A percentile compares a stretch with the other conserved stretches of the same genome.
These are phyloP conservation scores for Kluyveromyces lactis DNA, from an alignment of 805 yeast genomes.

Conservation along the genomic window DNA sequence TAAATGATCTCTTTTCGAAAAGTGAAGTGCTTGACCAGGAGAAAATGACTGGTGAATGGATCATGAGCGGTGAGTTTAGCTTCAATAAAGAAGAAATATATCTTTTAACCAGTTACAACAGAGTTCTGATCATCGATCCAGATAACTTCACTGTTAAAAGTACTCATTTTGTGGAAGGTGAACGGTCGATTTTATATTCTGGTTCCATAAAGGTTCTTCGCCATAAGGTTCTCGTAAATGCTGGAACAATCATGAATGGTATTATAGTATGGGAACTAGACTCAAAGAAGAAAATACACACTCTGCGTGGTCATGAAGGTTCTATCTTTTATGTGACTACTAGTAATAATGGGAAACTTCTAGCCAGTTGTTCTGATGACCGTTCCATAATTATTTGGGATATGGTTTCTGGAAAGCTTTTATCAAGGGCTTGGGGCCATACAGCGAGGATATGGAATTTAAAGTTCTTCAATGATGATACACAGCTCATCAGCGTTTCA, in stretches of 20 bases:
- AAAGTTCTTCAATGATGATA: constrained; percentile 39
- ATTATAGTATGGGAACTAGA: constrained; percentile 67
- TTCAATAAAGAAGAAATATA: constrained; percentile 32
- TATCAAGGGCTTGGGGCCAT: constrained; percentile 94
- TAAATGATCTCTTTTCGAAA: constrained; percentile 23
- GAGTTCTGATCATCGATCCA: constrained; percentile 25
- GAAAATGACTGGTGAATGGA: constrained; percentile 68
- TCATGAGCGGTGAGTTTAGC: constrained; percentile 50
- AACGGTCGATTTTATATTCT: constrained; percentile 79
- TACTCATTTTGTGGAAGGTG: constrained; percentile 40
- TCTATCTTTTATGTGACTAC: constrained; percentile 77
- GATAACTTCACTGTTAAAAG: constrained; percentile 17
- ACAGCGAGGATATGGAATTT: constrained; percentile 89
- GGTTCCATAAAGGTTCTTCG: constrained; percentile 56
- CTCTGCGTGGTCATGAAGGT: constrained; percentile 75
- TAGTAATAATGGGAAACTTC: constrained; percentile 43
- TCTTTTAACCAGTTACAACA: constrained; percentile 77
- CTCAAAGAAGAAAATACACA: constrained; percentile 37
- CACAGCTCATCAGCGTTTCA: constrained; percentile 53
- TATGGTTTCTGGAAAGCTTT: constrained; percentile 42
- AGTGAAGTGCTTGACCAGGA: constrained; percentile 29
- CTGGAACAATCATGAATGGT: constrained; percentile 93
- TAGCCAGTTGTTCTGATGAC: constrained; percentile 89
- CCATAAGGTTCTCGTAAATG: constrained; percentile 50
- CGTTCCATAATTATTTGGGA: constrained; percentile 78